Base-by-base conservation (phyloP, 371 early-diverging fungal genomes). In the Apophysomyces elegans region DNA sequence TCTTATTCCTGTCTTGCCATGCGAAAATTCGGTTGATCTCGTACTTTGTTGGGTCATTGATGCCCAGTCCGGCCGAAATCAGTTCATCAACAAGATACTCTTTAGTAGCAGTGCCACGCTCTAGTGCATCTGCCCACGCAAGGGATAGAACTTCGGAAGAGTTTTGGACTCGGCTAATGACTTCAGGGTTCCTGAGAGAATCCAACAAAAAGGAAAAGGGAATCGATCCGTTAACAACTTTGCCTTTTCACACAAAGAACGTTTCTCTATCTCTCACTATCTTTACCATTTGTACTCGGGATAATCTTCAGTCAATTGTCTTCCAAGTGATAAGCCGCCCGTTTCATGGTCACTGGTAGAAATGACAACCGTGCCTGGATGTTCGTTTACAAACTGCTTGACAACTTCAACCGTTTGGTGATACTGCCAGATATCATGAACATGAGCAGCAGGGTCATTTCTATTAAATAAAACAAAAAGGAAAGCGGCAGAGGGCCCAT, bases 391-490 rank as follows among this genome's bases (percentile, higher is more conserved):
- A 72, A 76, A 94, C 14, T 82, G 71, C 63, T 86, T 80, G 37
- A 88, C 90, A 2, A 77, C 78, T 4, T 73, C 62, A 8, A 91
- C 75, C 0, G 89, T 81, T 5, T 88, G 78, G 65, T 93, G 85
- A 74, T 92, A 94, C 3, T 84, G 90, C 14, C 87, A 63, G 44
- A 93, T 91, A 26, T 94, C 94, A 64, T 83, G 84, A 21, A 90
- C 76, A 64, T 93, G 93, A 5, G 91, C 79, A 7, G 91, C 92
- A 6, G 93, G 86, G 65, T 94, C 94, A 73, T 93, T 93, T 62
- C 85, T 85, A 56, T 35, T 64, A 1, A 26, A 26, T 2, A 26
- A 26, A 26, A 26, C 3, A 26, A 26, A 26, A 26, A 26, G 32
- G 32, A 26, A 26, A 26, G 32, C 32, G 32, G 32, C 32, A 26